Conservation (phyloP, 371 early-diverging fungal genomes). For the Dichotomocladium elegans region DNA sequence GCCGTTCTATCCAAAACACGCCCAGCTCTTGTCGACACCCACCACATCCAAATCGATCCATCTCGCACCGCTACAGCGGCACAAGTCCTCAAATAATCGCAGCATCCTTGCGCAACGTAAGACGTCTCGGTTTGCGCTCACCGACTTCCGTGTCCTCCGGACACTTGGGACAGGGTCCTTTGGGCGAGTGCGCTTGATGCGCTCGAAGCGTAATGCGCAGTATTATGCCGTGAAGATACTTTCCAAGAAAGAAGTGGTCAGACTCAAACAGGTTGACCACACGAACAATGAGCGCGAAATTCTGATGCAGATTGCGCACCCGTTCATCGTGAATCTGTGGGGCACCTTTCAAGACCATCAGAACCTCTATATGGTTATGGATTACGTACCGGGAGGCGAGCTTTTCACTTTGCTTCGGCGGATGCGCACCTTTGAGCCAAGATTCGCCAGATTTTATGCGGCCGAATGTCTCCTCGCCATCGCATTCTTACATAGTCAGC, state of each 20-base stretch:
- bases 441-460: conserved; percentile 69
- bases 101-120: not conserved
- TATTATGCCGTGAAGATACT: conserved; percentile 97
- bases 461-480: conserved; percentile 75
- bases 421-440: not conserved
- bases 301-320: conserved; percentile 67
- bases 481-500: conserved; percentile 84
- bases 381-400: conserved; percentile 91
- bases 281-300: conserved; percentile 81
- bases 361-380: conserved; percentile 84
- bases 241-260: conserved; percentile 84
- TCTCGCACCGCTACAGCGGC: not conserved
- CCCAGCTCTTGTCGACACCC: too few relatives aligned
- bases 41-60: too few relatives aligned
- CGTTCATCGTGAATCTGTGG: conserved; percentile 79
- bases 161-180: conserved; percentile 71
- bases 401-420: conserved; percentile 67
- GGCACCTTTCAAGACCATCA: conserved; percentile 77
- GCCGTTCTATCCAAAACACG: too few relatives aligned
- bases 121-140: too few relatives aligned
- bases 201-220: conserved; percentile 38
- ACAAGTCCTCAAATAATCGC: not conserved
- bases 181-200: conserved; percentile 58
- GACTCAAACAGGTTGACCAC: conserved; percentile 75
- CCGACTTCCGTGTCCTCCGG: conserved; percentile 19